Evolutionary conservation across 164 flowering plant genomes (phyloP), one percentile per base, ranked within the genome.

Genomic region (Kingdonia uniflora): DNA sequence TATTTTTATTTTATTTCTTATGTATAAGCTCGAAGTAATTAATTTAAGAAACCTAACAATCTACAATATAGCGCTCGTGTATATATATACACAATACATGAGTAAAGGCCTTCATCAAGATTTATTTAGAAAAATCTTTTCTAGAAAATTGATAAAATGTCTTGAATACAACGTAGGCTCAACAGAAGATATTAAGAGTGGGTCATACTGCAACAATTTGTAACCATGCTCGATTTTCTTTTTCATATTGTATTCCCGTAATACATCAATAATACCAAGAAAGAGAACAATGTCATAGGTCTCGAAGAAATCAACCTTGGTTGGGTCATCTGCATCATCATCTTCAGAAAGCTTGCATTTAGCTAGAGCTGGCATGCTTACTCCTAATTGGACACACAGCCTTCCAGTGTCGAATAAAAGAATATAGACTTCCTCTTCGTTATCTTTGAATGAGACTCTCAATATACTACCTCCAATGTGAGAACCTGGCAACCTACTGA

Each of bases 341-440:
- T 72, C 75, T 44, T 64, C 73, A 8, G 14, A 49, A 60, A 81
- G 62, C 72, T 67, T 92, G 54, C 48, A 80, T 19, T 56, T 72
- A 37, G 96, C 98, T 52, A 80, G 81, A 41, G 98, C 95, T 6
- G 98, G 98, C 98, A 92, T 92, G 73, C 87, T 85, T 12, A 85
- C 96, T 39, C 96, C 98, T 21, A 88, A 55, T 53, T 92, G 95
- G 53, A 88, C 85, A 33, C 80, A 73, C 41, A 92, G 70, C 79
- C 98, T 87, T 72, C 78, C 94, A 42, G 82, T 77, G 20, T 81
- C 96, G 40, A 96, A 96, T 25, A 92, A 74, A 33, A 88, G 65
- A 51, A 92, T 80, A 70, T 92, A 96, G 55, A 79, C 96, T 74
- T 88, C 96, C 63, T 71, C 71, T 51, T 80, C 78, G 35, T 29